These are phyloP conservation scores for Boletus edulis DNA, from an alignment of 768 basidiomycete species.

Conservation along the genomic window DNA sequence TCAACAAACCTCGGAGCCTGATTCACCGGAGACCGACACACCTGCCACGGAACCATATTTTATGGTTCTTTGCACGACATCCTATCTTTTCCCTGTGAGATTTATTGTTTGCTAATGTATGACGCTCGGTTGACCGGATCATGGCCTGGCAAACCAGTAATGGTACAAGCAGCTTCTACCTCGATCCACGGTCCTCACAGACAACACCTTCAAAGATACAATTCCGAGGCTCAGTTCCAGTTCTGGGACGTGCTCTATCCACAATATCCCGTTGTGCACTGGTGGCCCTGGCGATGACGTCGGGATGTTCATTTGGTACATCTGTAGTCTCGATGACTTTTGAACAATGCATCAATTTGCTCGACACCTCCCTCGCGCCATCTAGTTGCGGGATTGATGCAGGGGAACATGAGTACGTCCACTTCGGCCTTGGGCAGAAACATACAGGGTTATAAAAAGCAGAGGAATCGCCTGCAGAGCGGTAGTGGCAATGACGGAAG, in stretches of 20 bases:
- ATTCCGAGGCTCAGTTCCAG: conserved; percentile 7
- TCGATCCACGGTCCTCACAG: conserved; percentile 19
- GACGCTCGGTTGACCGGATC: conserved; percentile 1
- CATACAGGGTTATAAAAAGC: too few relatives aligned
- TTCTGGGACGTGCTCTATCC: conserved; percentile 54
- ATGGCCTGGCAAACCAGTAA: conserved; percentile 74
- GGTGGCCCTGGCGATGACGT: not conserved
- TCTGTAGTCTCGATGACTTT: too few relatives aligned
- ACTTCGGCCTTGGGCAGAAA: too few relatives aligned
- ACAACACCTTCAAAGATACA: conserved; percentile 15
- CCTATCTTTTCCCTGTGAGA: conserved; percentile 90
- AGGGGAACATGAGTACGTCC: too few relatives aligned
- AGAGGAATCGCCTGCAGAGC: too few relatives aligned
- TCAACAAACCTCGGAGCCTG: conserved; percentile 58
- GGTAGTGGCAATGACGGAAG: too few relatives aligned
- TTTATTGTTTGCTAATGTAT: conserved; percentile 32
- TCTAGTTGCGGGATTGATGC: too few relatives aligned
- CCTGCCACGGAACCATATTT: conserved; percentile 48
- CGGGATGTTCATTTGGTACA: too few relatives aligned
- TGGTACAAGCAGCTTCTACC: conserved; percentile 82
- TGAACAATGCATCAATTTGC: too few relatives aligned
- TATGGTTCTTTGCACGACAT: conserved; percentile 95
- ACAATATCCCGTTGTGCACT: conserved; percentile 62
- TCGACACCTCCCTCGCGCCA: too few relatives aligned
- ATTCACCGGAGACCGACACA: conserved; percentile 25